phyloP scores from a whole-genome alignment of 1,139 yeast species.

The Trichomonascaceae sp. region DNA sequence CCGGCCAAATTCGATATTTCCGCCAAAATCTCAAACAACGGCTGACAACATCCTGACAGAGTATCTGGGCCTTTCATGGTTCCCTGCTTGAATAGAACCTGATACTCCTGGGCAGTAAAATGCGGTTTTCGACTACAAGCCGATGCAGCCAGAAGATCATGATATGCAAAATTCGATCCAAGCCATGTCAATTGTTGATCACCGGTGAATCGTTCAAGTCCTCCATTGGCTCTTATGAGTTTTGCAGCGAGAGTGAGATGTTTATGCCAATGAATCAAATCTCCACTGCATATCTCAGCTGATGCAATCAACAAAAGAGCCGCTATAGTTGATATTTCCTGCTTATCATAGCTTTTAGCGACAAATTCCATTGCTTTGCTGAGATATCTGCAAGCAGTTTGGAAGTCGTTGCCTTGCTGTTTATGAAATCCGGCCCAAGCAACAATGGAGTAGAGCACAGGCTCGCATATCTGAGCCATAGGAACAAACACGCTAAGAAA shows the following conservation, averaged over 20 bases:
- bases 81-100: slow-evolving; percentile 37
- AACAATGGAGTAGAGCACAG: slow-evolving; percentile 61
- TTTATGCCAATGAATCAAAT: slow-evolving; percentile 27
- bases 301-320: slow-evolving; percentile 51
- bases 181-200: slow-evolving; percentile 66
- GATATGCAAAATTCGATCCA: slow-evolving; percentile 76
- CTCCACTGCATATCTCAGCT: slow-evolving; percentile 28
- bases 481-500: slow-evolving; percentile 72
- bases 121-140: slow-evolving; percentile 31
- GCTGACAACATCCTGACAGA: slow-evolving; percentile 65
- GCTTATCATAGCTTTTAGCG: slow-evolving; percentile 20
- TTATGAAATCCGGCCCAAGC: slow-evolving; percentile 75
- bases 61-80: slow-evolving; percentile 49
- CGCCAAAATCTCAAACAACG: slow-evolving; percentile 58
- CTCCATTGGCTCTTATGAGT: slow-evolving; percentile 24
- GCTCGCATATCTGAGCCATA: slow-evolving; percentile 62
- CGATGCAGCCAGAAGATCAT: slow-evolving; percentile 65
- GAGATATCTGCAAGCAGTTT: slow-evolving; percentile 27
- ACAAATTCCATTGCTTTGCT: slow-evolving; percentile 29
- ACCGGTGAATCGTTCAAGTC: slow-evolving; percentile 37
- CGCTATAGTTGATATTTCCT: slow-evolving; percentile 46
- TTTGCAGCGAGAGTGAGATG: slow-evolving; percentile 26
- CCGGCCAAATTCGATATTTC: slow-evolving; percentile 60
- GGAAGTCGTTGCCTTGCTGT: slow-evolving; percentile 32
- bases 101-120: slow-evolving; percentile 39